phyloP scores from a whole-genome alignment of 2,329 filamentous ascomycete genomes.

The Colletotrichum tabaci region DNA sequence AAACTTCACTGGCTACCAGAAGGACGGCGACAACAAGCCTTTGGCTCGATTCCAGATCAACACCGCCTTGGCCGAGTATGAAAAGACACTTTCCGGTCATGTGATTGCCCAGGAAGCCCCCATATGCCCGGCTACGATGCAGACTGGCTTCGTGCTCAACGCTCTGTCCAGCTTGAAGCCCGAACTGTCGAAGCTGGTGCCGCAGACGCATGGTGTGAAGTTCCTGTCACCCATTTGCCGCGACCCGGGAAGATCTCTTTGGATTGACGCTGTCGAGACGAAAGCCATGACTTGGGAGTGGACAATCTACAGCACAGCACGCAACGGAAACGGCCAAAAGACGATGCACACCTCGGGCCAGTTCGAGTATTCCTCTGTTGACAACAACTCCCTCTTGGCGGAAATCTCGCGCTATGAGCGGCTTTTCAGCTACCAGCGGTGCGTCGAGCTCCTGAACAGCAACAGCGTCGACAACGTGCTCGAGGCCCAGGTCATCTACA shows the following conservation, averaged over 20 bases:
- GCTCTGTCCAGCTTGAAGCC: not conserved
- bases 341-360: not conserved
- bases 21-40: not conserved
- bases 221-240: not conserved
- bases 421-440: not conserved
- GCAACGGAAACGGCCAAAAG: not conserved
- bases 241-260: not conserved
- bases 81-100: not conserved
- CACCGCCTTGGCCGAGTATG: not conserved
- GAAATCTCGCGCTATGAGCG: not conserved
- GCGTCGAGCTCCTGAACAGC: not conserved
- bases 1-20: not conserved
- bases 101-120: not conserved
- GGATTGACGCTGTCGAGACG: not conserved
- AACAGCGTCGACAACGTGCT: not conserved
- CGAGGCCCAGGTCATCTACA: not conserved
- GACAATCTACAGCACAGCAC: not conserved
- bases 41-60: not conserved
- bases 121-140: not conserved
- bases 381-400: not conserved
- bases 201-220: not conserved
- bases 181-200: not conserved
- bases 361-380: not conserved
- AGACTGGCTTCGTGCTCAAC: not conserved
- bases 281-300: not conserved